Evolutionary conservation across 306 rosid species (phyloP), one percentile per base, ranked within the genome.

Genomic region (Vicia villosa): DNA sequence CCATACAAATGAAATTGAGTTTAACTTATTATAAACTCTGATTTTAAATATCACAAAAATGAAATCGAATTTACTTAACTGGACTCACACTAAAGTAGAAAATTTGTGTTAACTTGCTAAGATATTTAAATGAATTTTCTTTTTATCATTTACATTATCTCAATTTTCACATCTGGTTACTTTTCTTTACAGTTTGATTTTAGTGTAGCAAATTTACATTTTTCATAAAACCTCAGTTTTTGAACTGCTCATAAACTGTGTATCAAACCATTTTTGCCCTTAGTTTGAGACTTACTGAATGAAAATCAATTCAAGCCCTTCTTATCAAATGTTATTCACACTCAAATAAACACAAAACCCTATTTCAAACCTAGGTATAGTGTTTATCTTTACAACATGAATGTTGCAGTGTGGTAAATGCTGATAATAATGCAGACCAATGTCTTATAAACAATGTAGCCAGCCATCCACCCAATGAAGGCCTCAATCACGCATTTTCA

Each of bases 401-500:
- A 55, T 30, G 56, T 65, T 77, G 79, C 81, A 43, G 6, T 59
- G 46, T 51, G 20, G 76, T 40, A 57, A 72, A 81, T 67, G 78
- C 63, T 36, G 59, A 52, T 52, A 46, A 54, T 22, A 74, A 73
- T 76, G 80, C 75, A 41, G 34, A 51, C 56, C 14, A 4, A 5
- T 13, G 64, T 51, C 58, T 50, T 52, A 64, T 50, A 64, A 51
- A 74, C 72, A 77, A 66, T 55, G 51, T 63, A 63, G 47, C 64
- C 64, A 41, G 54, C 59, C n/a, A 60, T 13, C 32, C 30, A 10
- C 14, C 30, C 21, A 66, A 66, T 21, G 4, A 65, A 58, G 62
- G 74, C 64, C 41, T 69, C 11, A 30, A 80, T 77, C 75, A 87
- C 38, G 75, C 60, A 68, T 70, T 21, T 60, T 60, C 80, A 79